These are phyloP conservation scores for Zymoseptoria tritici DNA, from an alignment of 2,329 filamentous ascomycete genomes.

Conservation along the genomic window DNA sequence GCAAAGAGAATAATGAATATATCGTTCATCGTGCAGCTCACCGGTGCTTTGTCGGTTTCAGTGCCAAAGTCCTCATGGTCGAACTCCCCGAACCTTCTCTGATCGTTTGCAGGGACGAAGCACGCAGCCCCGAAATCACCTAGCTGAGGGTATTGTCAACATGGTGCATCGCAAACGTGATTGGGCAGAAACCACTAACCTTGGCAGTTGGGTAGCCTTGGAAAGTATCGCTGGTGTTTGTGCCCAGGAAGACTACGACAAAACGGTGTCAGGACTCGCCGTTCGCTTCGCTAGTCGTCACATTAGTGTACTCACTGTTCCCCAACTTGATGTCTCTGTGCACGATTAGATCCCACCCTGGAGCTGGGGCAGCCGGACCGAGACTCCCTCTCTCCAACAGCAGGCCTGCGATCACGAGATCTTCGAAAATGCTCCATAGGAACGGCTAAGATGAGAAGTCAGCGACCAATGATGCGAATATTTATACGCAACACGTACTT, in stretches of 20 bases:
- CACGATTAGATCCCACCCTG: background rate
- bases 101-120: background rate
- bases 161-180: too few relatives aligned
- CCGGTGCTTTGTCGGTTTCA: background rate
- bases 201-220: background rate
- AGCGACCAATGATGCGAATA: too few relatives aligned
- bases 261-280: too few relatives aligned
- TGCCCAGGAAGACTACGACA: too few relatives aligned
- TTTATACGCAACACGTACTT: too few relatives aligned
- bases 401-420: background rate
- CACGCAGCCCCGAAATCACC: background rate
- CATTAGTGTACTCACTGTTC: background rate
- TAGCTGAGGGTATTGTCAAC: background rate
- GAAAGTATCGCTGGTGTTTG: too few relatives aligned
- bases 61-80: background rate
- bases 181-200: background rate
- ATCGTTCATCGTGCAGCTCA: background rate
- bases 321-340: background rate
- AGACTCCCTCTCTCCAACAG: background rate
- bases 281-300: too few relatives aligned
- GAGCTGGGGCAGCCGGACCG: background rate
- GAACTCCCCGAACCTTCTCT: background rate
- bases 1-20: too few relatives aligned
- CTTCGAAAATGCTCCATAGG: too few relatives aligned
- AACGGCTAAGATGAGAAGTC: too few relatives aligned